These are phyloP conservation scores for Chaetomium strumarium DNA, from an alignment of 2,329 filamentous ascomycete genomes.

Conservation along the genomic window DNA sequence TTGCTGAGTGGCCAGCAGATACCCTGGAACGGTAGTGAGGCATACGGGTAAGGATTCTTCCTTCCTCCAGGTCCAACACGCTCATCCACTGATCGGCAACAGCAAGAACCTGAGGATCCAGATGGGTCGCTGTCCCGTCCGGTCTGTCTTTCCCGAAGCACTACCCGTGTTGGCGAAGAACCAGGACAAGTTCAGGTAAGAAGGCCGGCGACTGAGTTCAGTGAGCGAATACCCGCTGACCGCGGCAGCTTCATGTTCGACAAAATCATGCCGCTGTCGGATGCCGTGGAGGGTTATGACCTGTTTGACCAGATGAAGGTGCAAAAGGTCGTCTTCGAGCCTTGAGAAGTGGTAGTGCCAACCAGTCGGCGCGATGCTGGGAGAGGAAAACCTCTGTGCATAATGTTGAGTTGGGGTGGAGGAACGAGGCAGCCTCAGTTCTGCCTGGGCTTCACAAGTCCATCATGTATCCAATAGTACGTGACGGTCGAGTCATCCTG, in stretches of 20 bases:
- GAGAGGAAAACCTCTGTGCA: not conserved
- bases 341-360: slow-evolving; percentile 28
- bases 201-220: slow-evolving; percentile 5
- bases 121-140: slow-evolving; percentile 72
- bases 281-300: slow-evolving; percentile 63
- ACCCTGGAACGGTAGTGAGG: slow-evolving; percentile 60
- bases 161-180: slow-evolving; percentile 59
- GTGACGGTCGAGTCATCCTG: slow-evolving; percentile 78
- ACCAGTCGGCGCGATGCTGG: not conserved
- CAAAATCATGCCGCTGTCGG: slow-evolving; percentile 63
- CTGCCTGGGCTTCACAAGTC: slow-evolving; percentile 79
- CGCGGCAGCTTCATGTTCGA: slow-evolving; percentile 65
- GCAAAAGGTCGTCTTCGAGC: slow-evolving; percentile 67
- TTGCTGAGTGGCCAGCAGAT: slow-evolving; percentile 41
- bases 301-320: slow-evolving; percentile 67
- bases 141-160: slow-evolving; percentile 62
- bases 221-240: slow-evolving; percentile 5
- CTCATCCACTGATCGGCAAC: slow-evolving; percentile 24
- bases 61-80: not conserved
- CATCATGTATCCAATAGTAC: slow-evolving; percentile 80
- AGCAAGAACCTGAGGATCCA: slow-evolving; percentile 67
- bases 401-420: not conserved
- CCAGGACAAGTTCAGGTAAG: slow-evolving; percentile 60
- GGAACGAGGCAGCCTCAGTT: slow-evolving; percentile 49
- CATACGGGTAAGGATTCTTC: slow-evolving; percentile 38